A percentile compares a stretch with the other conserved stretches of the same genome.
phyloP scores from a whole-genome alignment of 257 asterid genomes.

The Solanum chaucha region DNA sequence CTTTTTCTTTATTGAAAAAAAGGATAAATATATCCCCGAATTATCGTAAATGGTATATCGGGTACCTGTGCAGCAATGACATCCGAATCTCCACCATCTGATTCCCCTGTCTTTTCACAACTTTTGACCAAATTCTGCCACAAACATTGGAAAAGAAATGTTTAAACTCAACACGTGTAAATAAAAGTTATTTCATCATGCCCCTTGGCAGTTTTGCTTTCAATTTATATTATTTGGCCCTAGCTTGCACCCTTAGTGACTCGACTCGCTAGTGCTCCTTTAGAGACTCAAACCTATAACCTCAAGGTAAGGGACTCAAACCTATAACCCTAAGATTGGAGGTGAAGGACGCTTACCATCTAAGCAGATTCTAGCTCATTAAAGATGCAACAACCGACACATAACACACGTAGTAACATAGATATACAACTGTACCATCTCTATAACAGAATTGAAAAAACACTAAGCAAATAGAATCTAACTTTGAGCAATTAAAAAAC shows the following conservation, averaged over 20 bases:
- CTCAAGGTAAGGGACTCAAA: not conserved
- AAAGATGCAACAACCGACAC: not conserved
- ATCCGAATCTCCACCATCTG: slow-evolving; percentile 49
- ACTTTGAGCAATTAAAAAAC: not conserved
- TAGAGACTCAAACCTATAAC: not conserved
- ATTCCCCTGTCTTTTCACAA: slow-evolving; percentile 39
- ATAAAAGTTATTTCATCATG: not conserved
- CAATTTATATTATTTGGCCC: not conserved
- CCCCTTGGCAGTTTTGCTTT: not conserved
- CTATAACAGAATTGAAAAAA: not conserved
- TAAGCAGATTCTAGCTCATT: not conserved
- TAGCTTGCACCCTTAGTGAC: not conserved
- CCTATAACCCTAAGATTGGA: not conserved
- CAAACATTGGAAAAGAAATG: not conserved
- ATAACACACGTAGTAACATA: not conserved
- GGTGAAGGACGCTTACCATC: not conserved
- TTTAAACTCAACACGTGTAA: not conserved
- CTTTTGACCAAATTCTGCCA: slow-evolving; percentile 47
- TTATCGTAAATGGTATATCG: no score
- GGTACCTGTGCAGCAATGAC: slow-evolving; percentile 59
- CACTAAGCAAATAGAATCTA: not conserved
- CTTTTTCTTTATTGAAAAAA: no score
- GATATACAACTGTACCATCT: not conserved
- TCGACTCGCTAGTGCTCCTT: not conserved
- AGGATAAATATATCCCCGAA: no score